A percentile compares a stretch with the other conserved stretches of the same genome.
phyloP scores from a whole-genome alignment of 495 filamentous ascomycete species.

The Hypoxylon fragiforme region DNA sequence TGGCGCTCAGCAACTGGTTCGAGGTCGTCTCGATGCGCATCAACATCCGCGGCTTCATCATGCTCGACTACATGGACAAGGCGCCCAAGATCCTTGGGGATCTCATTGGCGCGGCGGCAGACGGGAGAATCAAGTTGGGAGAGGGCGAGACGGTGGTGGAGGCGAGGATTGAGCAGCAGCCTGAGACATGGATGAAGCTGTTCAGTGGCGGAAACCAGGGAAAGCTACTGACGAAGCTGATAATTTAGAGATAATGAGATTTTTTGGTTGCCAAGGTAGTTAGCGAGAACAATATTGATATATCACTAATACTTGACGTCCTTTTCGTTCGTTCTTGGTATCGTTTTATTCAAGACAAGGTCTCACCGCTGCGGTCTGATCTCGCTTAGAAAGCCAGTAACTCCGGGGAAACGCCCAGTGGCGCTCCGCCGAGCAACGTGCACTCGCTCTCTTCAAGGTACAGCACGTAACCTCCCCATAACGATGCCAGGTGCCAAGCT shows the following conservation, averaged over 20 bases:
- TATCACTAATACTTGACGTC: too few relatives aligned
- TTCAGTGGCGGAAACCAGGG: slow-evolving; percentile 55
- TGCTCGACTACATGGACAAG: slow-evolving; percentile 49
- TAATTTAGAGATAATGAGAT: slow-evolving; percentile 7
- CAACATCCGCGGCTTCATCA: slow-evolving; percentile 56
- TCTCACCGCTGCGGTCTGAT: too few relatives aligned
- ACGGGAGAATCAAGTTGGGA: slow-evolving; percentile 46
- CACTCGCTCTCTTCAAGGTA: too few relatives aligned
- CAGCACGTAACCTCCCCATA: too few relatives aligned
- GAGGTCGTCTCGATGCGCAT: slow-evolving; percentile 55
- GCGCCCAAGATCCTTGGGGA: slow-evolving; percentile 40
- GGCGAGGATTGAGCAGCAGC: slow-evolving; percentile 48
- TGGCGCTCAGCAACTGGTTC: slow-evolving; percentile 53
- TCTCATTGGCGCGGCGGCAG: slow-evolving; percentile 42
- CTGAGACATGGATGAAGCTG: slow-evolving; percentile 48
- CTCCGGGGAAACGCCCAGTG: too few relatives aligned
- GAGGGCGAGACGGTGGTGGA: slow-evolving; percentile 46
- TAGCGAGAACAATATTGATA: too few relatives aligned
- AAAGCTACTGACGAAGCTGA: slow-evolving; percentile 49
- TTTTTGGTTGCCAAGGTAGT: too few relatives aligned
- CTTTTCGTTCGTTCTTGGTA: too few relatives aligned
- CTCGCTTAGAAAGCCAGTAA: too few relatives aligned
- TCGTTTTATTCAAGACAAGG: too few relatives aligned
- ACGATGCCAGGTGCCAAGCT: too few relatives aligned
- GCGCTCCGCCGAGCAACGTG: too few relatives aligned